Percentiles rank a stretch among this genome's conserved stretches.
Conservation (phyloP, 371 early-diverging fungal genomes). For the Mortierella polycephala region DNA sequence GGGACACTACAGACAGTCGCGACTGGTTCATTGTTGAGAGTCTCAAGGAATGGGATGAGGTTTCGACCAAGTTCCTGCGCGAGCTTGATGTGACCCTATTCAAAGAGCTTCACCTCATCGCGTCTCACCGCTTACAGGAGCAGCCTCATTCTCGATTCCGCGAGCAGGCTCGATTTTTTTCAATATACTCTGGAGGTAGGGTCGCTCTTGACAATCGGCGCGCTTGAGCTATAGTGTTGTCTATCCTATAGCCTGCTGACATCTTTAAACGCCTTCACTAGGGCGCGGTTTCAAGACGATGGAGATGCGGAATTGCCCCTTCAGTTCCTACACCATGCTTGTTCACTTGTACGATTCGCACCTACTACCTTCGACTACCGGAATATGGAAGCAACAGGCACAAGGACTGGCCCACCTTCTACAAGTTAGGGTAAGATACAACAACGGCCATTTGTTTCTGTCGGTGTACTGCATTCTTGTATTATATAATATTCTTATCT, state of each 20-base stretch:
- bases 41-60: conserved; percentile 40
- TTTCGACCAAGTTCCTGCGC: conserved; percentile 17
- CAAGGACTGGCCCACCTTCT: conserved; percentile 30
- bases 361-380: conserved; percentile 22
- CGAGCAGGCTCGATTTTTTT: conserved; percentile 20
- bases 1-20: conserved; percentile 19
- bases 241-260: conserved; percentile 15
- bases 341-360: conserved; percentile 21
- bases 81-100: conserved; percentile 24
- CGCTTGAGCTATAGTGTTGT: conserved; percentile 5
- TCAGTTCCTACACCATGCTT: conserved; percentile 10
- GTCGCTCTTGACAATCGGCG: background rate
- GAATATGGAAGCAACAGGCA: conserved; percentile 27
- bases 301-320: conserved; percentile 9
- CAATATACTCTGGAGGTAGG: conserved; percentile 33
- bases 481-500: background rate
- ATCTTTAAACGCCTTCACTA: conserved; percentile 10
- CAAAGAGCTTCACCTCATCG: conserved; percentile 37
- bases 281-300: conserved; percentile 31
- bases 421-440: conserved; percentile 26
- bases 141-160: conserved; percentile 5
- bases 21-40: conserved; percentile 44
- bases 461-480: background rate
- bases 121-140: conserved; percentile 32
- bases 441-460: background rate